Base-by-base conservation (phyloP, 139 green algal genomes). In the Micractinium sp. region DNA sequence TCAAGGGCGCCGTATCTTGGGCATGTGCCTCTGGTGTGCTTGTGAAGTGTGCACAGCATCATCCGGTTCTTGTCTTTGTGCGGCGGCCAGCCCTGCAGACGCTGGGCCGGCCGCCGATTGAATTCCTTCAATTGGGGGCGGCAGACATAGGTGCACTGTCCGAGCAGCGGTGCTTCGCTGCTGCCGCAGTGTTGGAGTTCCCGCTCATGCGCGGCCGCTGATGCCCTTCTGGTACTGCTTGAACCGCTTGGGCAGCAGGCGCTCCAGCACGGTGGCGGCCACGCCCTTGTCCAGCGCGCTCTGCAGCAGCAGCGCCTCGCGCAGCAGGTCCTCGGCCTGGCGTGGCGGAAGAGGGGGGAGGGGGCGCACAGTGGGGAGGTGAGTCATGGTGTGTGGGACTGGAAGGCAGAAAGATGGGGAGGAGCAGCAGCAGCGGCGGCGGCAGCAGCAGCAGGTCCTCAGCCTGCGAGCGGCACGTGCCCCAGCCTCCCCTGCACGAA, bases 161-260 rank as follows among this genome's bases (percentile, higher is more conserved):
- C 47, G 47, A 9, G 47, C 47, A 56, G 47, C 47, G 47, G 47
- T 56, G 47, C 47, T 16, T 5, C 47, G 47, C 47, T 56, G 47
- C 7, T 9, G 47, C 47, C 47, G 5, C 47, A 56, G 9, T 56
- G 7, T 5, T 56, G 7, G 9, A 9, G 47, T 56, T 56, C 47
- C 78, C 18, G 78, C 61, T 86, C 25, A 86, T 5, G 61, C 82
- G 38, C 82, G 82, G 23, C 82, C 82, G 20, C 33, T 61, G 61
- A 86, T 86, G 60, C 82, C 80, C 92, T 97, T 97, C 41, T 93
- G 75, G 93, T 96, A 98, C 92, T 98, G 96, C 93, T 98, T 98
- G 92, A 92, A 96, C 16, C 96, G 94, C 91, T 97, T 97, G 85
- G 96, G 96, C 90, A 98, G 94, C 86, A 98, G 90, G 41, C 91